Base-by-base conservation (phyloP, 331 rosid genomes). In the Phaseolus coccineus region DNA sequence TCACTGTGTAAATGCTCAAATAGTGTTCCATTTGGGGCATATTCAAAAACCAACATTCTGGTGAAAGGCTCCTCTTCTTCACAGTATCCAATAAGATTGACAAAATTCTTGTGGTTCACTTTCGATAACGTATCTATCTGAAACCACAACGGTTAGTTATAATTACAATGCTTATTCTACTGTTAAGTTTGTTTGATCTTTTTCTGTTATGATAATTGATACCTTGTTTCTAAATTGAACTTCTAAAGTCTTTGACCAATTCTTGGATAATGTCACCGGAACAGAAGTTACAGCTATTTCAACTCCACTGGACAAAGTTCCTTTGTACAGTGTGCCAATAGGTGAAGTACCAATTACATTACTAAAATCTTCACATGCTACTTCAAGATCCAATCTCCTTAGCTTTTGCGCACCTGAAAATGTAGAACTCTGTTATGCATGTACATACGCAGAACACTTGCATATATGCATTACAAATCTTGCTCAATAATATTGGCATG, bases 301-400 rank as follows among this genome's bases (percentile, higher is more conserved):
- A 0, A 92, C 92, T 24, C 98, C 98, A 71, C 88, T 91, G 51
- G 98, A 94, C 80, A 94, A 85, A 46, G 97, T 94, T 86, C 98
- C 97, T 86, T 94, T 94, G 84, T 88, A 92, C 82, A 90, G 82
- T 57, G 90, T 87, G 28, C 96, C 95, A 33, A 85, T 74, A 9
- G 93, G 86, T 42, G 92, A 88, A 80, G 85, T 77, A 55, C 94
- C 88, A 56, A 94, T 88, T 6, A 94, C 97, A 70, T 94, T 94
- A 69, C 97, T 94, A 84, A 94, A 94, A 92, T 90, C 98, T 87
- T 94, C 98, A 84, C 98, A 94, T 61, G 98, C 97, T 72, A 77
- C 86, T 85, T 83, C 92, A 71, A 94, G 89, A 83, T 94, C 95
- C 51, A 90, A 71, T 85, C 92, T 86, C 81, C 88, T 92, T 40